Percentiles rank a stretch among this genome's conserved stretches.
Conservation (phyloP, 2,329 filamentous ascomycete genomes). For the Aspergillus texensis region DNA sequence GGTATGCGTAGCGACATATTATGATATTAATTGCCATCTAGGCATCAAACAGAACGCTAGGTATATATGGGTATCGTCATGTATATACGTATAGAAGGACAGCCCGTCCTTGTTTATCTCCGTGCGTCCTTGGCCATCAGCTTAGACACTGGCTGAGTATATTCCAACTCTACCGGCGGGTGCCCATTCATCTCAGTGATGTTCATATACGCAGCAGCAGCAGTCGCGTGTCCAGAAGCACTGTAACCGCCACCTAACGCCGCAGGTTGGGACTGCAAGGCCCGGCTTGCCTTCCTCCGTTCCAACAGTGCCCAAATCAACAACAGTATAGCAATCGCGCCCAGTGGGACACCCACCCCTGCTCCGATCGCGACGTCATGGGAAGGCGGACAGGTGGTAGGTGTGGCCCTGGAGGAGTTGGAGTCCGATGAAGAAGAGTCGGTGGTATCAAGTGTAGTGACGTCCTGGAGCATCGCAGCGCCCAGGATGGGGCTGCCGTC, state of each 20-base stretch:
- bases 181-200: not conserved
- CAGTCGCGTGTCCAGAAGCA: not conserved
- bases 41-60: too few relatives aligned
- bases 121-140: not conserved
- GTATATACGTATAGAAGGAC: not conserved
- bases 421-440: not conserved
- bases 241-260: not conserved
- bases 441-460: constrained; percentile 9
- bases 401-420: not conserved
- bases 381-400: constrained; percentile 3
- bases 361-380: constrained; percentile 30
- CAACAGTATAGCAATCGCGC: constrained; percentile 31
- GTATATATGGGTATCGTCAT: too few relatives aligned
- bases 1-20: not conserved
- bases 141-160: not conserved
- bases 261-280: not conserved
- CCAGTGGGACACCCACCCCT: constrained; percentile 34
- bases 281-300: constrained; percentile 7
- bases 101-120: not conserved
- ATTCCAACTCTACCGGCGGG: not conserved
- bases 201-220: not conserved
- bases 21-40: not conserved
- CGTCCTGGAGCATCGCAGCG: constrained; percentile 24
- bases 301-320: constrained; percentile 33
- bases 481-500: constrained; percentile 24